Evolutionary conservation across 176 grass and related monocot species (phyloP), one percentile per base, ranked within the genome.

Genomic region (Zoysia japonica): DNA sequence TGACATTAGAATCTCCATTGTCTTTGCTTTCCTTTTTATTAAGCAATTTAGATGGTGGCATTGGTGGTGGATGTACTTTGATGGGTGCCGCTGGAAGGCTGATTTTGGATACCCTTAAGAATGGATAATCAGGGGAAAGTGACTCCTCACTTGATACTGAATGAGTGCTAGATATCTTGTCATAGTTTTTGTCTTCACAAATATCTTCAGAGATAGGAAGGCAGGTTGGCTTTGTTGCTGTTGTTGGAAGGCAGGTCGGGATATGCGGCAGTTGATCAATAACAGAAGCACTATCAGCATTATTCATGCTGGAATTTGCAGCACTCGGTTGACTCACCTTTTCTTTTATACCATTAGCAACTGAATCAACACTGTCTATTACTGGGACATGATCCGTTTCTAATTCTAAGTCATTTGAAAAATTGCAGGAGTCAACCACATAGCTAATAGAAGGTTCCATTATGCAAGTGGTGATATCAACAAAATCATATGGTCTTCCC

Each of bases 381-480:
- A 41, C 40, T 43, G 54, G 79, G 49, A 61, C 50, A 85, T 82
- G 59, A 75, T 75, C 52, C 10, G 9, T 60, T 74, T 62, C 69
- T 74, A 70, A 77, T 74, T 62, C 69, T 74, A 70, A 77, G 64
- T 77, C 84, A 83, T 80, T 88, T 67, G 79, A 71, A 19, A 85
- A 59, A 43, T 82, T 83, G 56, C 80, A 50, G 39, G 87, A 82
- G 47, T 90, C 83, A 36, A 98, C 69, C 43, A 85, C 82, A 67
- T 60, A 85, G 80, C 82, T 92, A 15, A 90, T 88, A 47, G 80
- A 82, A 85, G 89, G 87, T 68, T 94, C 79, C 77, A 84, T 67
- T 65, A 92, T 39, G 51, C 82, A 84, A 64, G 83, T 85, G 43
- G 72, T 80, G 14, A 72, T 83, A 86, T 87, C 80, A 83, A 88